Evolutionary conservation across 345 rosid species (phyloP).

Genomic region (Citrus maxima): DNA sequence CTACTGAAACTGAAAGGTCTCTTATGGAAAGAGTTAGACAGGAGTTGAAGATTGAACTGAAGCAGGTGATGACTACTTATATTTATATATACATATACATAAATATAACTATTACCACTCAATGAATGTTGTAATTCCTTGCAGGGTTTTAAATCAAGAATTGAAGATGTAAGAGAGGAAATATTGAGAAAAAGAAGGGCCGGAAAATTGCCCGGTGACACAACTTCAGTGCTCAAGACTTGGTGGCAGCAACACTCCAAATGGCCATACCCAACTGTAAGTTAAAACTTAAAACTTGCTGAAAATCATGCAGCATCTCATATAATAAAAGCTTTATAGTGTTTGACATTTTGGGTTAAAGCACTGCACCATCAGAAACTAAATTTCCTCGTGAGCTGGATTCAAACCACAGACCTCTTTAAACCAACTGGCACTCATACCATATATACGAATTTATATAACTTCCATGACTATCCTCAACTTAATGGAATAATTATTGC

Average conservation of each 20-base stretch:
- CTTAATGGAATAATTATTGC: not conserved
- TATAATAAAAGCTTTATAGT: too few species aligned
- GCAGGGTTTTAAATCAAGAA: slow-evolving; percentile 92
- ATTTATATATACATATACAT: too few species aligned
- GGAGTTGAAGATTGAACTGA: slow-evolving; percentile 88
- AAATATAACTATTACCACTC: not conserved
- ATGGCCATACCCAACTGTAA: slow-evolving; percentile 99
- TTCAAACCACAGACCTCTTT: not conserved
- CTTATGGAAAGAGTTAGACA: slow-evolving; percentile 99
- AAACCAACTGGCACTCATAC: not conserved
- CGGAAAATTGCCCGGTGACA: slow-evolving; percentile 96
- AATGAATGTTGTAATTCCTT: not conserved
- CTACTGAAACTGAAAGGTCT: slow-evolving; percentile 95
- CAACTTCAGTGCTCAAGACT: slow-evolving; percentile 82
- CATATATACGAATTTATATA: too few species aligned
- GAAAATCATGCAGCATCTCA: not conserved
- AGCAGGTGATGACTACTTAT: slow-evolving; percentile 48
- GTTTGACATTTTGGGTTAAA: too few species aligned
- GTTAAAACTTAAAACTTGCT: not conserved
- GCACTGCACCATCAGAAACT: too few species aligned
- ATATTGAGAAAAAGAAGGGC: slow-evolving; percentile 94
- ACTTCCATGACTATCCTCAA: too few species aligned
- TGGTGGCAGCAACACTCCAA: slow-evolving; percentile 99
- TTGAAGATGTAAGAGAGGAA: slow-evolving; percentile 97
- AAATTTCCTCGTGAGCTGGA: not conserved